Percentiles rank a stretch among this genome's conserved stretches.
phyloP scores from a whole-genome alignment of 768 basidiomycete genomes.

The Hirschioporus abietinus region DNA sequence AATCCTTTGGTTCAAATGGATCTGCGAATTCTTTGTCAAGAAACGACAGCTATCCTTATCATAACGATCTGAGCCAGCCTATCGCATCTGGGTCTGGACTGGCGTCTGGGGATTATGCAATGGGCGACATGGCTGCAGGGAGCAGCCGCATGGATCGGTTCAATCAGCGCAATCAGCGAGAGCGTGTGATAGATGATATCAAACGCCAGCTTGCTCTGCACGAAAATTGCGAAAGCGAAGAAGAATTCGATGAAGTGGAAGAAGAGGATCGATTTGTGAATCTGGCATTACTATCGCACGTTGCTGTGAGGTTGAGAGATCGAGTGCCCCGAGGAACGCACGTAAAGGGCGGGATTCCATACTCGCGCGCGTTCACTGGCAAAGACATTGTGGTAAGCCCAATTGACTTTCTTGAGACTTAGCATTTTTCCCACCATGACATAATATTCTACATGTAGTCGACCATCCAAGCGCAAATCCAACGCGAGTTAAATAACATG shows the following conservation, averaged over 20 bases:
- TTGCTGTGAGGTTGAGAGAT: conserved; percentile 85
- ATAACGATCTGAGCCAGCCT: not conserved
- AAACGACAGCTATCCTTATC: not conserved
- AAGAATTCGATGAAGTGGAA: conserved; percentile 37
- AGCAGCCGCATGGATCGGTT: not conserved
- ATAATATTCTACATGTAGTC: conserved; percentile 42
- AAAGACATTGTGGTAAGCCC: conserved; percentile 84
- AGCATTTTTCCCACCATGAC: not conserved
- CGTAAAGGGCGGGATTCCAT: conserved; percentile 90
- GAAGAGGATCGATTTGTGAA: conserved; percentile 84
- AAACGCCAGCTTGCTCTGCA: conserved; percentile 38
- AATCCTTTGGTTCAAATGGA: not conserved
- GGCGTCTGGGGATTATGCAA: not conserved
- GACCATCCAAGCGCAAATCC: conserved; percentile 83
- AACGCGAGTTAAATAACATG: conserved; percentile 73
- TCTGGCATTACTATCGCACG: conserved; percentile 79
- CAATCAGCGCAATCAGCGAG: conserved; percentile 21
- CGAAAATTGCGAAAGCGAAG: conserved; percentile 44
- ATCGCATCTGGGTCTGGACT: not conserved
- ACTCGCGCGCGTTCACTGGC: conserved; percentile 88
- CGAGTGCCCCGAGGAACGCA: conserved; percentile 84
- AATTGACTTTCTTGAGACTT: not conserved
- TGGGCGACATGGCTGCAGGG: not conserved
- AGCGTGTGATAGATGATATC: conserved; percentile 23
- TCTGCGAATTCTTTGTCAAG: not conserved